Percentiles rank a stretch among this genome's conserved stretches.
Evolutionary conservation across 768 basidiomycete species (phyloP).

Genomic region (Suillus luteus): DNA sequence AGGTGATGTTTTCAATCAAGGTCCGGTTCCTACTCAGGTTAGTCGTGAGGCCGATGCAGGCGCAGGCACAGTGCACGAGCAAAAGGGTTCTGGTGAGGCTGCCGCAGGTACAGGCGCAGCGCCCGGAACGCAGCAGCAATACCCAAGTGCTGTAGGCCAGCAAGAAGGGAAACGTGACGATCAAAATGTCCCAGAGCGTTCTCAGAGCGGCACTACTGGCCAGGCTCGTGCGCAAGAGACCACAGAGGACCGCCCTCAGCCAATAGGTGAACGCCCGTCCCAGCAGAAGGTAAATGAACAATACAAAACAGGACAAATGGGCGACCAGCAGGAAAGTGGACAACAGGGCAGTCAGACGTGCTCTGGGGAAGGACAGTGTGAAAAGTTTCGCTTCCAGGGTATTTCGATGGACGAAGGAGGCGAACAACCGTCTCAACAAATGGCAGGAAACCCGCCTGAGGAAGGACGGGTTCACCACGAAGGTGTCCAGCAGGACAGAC

Average conservation of each 20-base stretch:
- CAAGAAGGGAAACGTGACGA: conserved; percentile 3
- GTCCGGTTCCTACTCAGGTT: neutral
- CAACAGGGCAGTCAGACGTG: neutral
- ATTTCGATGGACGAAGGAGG: neutral
- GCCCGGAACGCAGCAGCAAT: neutral
- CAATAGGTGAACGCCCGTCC: neutral
- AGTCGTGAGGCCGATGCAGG: neutral
- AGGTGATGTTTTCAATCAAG: neutral
- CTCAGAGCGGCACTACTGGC: neutral
- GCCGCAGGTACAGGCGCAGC: neutral
- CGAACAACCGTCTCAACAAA: neutral
- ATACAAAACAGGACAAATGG: neutral
- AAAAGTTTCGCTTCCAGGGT: neutral
- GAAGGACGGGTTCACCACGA: neutral
- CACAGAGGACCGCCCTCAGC: neutral
- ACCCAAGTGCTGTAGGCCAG: neutral
- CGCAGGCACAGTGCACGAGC: neutral
- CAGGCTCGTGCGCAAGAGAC: neutral
- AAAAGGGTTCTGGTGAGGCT: neutral
- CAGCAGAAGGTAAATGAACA: neutral
- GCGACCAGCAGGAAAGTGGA: neutral
- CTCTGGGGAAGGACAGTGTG: neutral
- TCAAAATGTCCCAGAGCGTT: neutral
- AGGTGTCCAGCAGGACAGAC: neutral
- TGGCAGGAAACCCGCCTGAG: too few relatives aligned